Evolutionary conservation across 208 protist species (phyloP).

Genomic region (Acanthamoeba culbertsoni): DNA sequence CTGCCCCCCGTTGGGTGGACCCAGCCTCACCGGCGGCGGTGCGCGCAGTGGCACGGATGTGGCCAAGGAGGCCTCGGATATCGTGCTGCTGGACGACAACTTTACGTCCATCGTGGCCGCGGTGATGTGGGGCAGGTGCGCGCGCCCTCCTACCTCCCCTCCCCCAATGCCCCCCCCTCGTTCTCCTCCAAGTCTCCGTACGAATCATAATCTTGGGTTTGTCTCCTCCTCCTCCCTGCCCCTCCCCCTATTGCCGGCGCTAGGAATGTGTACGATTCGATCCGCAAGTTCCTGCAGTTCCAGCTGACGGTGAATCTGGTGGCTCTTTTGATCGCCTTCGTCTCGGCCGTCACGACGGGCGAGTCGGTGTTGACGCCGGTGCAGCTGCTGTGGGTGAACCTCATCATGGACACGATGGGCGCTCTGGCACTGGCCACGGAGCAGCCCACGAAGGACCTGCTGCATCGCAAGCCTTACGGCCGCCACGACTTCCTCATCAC

Average conservation of each 20-base stretch:
- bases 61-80: conserved; percentile 88
- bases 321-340: conserved; percentile 91
- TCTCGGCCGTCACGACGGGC: conserved; percentile 86
- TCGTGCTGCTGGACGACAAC: conserved; percentile 97
- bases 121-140: conserved; percentile 94
- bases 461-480: conserved; percentile 79
- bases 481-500: conserved; percentile 88
- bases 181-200: no score
- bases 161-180: neutral
- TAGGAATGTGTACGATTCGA: no score
- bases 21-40: no score
- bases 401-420: conserved; percentile 99
- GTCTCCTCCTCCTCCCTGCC: no score
- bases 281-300: no score
- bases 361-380: neutral
- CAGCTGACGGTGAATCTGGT: conserved; percentile 97
- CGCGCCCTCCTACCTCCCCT: neutral
- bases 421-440: conserved; percentile 96
- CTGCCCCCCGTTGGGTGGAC: no score
- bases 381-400: conserved; percentile 98
- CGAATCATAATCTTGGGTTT: no score
- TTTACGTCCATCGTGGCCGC: conserved; percentile 96
- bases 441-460: conserved; percentile 83
- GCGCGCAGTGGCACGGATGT: conserved; percentile 92
- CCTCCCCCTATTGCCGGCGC: no score